A percentile compares a stretch with the other conserved stretches of the same genome.
Evolutionary conservation across 2,329 filamentous ascomycete genomes (phyloP).

Genomic region (Ophiostoma novo-ulmi): DNA sequence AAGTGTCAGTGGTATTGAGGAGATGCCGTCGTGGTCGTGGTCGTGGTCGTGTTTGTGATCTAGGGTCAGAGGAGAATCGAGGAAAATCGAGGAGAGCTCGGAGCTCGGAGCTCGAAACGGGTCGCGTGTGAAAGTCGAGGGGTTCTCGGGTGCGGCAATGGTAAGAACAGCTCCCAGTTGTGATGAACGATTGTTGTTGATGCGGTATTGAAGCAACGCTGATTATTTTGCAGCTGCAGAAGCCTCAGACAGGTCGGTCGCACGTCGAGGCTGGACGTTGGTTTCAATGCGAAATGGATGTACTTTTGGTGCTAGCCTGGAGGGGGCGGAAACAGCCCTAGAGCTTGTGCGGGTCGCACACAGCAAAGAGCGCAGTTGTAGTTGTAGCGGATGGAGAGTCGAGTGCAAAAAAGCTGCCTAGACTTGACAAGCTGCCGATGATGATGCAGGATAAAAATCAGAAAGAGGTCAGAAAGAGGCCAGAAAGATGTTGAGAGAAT

Average conservation of each 20-base stretch:
- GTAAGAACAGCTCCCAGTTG: neutral
- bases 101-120: neutral
- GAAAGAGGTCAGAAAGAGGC: neutral
- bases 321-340: neutral
- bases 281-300: neutral
- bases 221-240: neutral
- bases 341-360: conserved; percentile 12
- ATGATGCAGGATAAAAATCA: neutral
- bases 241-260: neutral
- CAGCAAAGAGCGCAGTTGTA: neutral
- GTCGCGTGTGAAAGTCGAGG: neutral
- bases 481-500: neutral
- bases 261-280: neutral
- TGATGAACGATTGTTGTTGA: neutral
- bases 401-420: neutral
- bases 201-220: neutral
- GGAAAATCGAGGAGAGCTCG: conserved; percentile 1
- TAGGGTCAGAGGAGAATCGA: neutral
- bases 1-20: neutral
- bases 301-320: conserved; percentile 4
- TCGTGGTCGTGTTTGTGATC: neutral
- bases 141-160: neutral
- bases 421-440: neutral
- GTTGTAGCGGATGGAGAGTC: neutral
- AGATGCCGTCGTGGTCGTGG: neutral